Conservation (phyloP, 257 asterid genomes). For the Nicotiana benthamiana region DNA sequence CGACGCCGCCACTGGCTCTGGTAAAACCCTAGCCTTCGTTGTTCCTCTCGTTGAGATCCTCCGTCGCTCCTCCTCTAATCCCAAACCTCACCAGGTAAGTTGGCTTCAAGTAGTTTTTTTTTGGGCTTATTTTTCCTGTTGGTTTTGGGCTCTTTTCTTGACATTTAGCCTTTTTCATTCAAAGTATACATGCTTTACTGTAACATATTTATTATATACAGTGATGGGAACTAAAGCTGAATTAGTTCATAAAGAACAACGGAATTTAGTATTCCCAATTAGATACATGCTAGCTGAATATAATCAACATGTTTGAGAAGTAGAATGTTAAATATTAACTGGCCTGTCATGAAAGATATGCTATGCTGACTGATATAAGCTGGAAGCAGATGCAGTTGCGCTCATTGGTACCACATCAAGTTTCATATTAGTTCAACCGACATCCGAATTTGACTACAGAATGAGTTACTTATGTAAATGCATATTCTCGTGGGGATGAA, state of each 20-base stretch:
- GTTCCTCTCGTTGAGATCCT: slow-evolving; percentile 79
- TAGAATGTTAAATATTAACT: not conserved
- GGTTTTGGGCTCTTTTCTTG: not conserved
- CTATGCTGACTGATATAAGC: not conserved
- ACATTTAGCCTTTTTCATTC: not conserved
- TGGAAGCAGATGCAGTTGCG: not conserved
- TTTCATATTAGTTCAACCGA: not conserved
- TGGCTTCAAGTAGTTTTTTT: not conserved
- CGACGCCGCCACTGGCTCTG: slow-evolving; percentile 97
- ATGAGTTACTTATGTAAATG: not conserved
- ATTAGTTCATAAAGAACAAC: not conserved
- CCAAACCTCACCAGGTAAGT: slow-evolving; percentile 71
- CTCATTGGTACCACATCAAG: not conserved
- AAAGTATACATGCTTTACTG: not conserved
- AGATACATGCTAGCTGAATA: too few species aligned
- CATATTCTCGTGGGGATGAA: not conserved
- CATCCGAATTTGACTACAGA: not conserved
- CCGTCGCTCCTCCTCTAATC: slow-evolving; percentile 58
- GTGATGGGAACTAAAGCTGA: not conserved
- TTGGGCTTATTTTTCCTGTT: not conserved
- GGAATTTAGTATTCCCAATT: not conserved
- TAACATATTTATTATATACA: not conserved
- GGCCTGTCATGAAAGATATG: not conserved
- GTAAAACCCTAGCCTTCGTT: slow-evolving; percentile 81
- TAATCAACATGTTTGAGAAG: not conserved